Conservation (phyloP, 495 filamentous ascomycete species). For the Annulohypoxylon moriforme region DNA sequence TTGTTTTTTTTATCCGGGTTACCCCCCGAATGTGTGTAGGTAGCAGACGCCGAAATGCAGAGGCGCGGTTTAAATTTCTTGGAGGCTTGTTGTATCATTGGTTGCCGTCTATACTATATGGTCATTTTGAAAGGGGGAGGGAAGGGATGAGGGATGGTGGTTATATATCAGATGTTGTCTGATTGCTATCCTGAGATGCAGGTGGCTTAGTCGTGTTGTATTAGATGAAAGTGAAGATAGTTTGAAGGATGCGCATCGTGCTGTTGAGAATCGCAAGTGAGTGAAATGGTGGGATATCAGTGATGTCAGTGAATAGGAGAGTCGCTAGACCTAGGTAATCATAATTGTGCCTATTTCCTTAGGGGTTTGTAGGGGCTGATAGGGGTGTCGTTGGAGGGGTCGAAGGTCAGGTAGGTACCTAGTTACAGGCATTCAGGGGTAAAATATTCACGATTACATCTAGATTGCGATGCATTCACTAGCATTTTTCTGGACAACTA, state of each 20-base stretch:
- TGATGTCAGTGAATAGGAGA: not conserved
- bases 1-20: constrained; percentile 15
- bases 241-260: not conserved
- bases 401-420: too few relatives aligned
- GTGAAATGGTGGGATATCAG: not conserved
- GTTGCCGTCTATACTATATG: constrained; percentile 5
- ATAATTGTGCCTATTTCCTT: not conserved
- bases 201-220: not conserved
- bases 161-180: constrained; percentile 21
- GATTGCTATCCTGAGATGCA: not conserved
- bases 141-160: not conserved
- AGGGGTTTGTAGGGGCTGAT: not conserved
- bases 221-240: not conserved
- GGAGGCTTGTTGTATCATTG: constrained; percentile 22
- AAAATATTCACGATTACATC: not conserved
- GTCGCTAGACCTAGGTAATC: not conserved
- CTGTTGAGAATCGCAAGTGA: not conserved
- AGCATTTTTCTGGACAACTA: too few relatives aligned
- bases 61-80: not conserved
- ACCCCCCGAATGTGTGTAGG: not conserved
- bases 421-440: not conserved
- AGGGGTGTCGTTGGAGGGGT: too few relatives aligned
- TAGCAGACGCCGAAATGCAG: not conserved
- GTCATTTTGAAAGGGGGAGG: not conserved
- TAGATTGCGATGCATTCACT: too few relatives aligned